Conservation (phyloP, 345 rosid species). For the Acer negundo region DNA sequence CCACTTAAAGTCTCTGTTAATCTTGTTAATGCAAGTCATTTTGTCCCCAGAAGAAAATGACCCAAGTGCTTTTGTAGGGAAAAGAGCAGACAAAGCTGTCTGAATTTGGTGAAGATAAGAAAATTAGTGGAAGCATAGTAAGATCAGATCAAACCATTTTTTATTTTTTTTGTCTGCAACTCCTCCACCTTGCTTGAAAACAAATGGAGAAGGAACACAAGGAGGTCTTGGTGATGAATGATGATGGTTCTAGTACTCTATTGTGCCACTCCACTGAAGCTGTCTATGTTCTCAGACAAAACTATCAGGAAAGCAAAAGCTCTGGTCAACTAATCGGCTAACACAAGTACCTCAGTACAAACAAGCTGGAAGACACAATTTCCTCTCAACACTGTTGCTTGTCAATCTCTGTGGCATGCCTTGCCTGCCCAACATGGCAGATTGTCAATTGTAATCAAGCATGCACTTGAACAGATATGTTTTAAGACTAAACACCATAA, state of each 20-base stretch:
- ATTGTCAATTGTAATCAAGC: background rate
- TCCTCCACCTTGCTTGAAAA: background rate
- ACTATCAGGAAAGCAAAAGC: background rate
- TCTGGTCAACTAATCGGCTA: conserved; percentile 2
- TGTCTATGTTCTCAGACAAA: background rate
- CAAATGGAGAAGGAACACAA: background rate
- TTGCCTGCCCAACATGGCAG: background rate
- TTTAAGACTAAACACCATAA: background rate
- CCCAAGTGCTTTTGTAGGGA: background rate
- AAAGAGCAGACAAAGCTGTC: conserved; percentile 19
- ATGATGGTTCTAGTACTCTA: background rate
- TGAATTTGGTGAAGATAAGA: background rate
- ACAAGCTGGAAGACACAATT: background rate
- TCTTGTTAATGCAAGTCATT: background rate
- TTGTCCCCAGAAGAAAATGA: conserved; percentile 23
- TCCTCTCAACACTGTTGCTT: background rate
- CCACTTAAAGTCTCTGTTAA: background rate
- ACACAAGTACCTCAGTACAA: background rate
- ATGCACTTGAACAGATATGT: background rate
- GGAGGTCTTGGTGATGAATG: background rate
- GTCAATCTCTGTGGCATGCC: conserved; percentile 4
- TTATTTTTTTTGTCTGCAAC: background rate
- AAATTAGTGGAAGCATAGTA: conserved; percentile 8
- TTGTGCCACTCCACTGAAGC: background rate
- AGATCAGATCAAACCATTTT: background rate